Evolutionary conservation across 2,329 filamentous ascomycete genomes (phyloP), one percentile per base, ranked within the genome.

Genomic region (Sporothrix sp.): DNA sequence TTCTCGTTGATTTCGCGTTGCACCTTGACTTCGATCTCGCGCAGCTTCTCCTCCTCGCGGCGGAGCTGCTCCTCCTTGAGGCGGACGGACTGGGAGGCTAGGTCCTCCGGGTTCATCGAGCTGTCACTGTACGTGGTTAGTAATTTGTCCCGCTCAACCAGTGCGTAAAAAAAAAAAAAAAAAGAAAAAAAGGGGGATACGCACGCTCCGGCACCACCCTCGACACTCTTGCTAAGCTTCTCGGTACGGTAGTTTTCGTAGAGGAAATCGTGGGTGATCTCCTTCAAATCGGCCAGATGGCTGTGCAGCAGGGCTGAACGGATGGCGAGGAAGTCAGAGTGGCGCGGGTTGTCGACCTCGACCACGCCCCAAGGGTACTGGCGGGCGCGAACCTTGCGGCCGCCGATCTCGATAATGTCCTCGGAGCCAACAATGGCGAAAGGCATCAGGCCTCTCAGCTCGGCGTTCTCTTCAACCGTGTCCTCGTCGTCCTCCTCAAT

Each of bases 211-310:
- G 82, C 78, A 71, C 87, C 86, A 68, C 87, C 87, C 66, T 96
- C 90, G 61, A 98, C 93, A 68, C 89, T 96, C 87, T 97, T 98
- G 76, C 87, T 95, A 63, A 98, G 86, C 78, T 97, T 97, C 86
- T 98, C 93, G 65, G 93, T 98, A 88, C 93, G 89, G 80, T 98
- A 98, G 75, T 98, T 98, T 70, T 98, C 93, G 74, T 98, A 98
- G 58, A 98, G 76, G 84, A 98, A 98, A 71, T 98, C 93, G 71
- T 98, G 93, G 48, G 93, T 98, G 66, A 98, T 98, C 71, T 98
- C 93, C 82, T 98, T 98, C 63, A 98, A 74, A 69, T 98, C 93
- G 55, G 93, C 93, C 66, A 98, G 74, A 75, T 98, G 93, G 72
- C 89, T 96, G 78, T 98, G 93, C 56, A 98, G 80, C 52, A 98